Conservation (phyloP, 352 stramenopile species). For the Phytophthora cryptogea region DNA sequence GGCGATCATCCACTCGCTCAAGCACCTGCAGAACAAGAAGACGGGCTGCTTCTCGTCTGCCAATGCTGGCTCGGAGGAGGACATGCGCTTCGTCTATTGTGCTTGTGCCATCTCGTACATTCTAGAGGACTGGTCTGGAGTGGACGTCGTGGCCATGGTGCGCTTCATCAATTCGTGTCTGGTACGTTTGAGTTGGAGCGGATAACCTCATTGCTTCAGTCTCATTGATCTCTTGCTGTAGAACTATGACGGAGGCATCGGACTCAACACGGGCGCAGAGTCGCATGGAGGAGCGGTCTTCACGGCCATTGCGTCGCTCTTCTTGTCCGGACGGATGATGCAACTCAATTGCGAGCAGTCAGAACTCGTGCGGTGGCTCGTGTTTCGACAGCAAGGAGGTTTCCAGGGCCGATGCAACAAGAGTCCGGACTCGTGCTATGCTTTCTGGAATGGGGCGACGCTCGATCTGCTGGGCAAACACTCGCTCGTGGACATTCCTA, state of each 20-base stretch:
- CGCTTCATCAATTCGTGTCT: constrained; percentile 84
- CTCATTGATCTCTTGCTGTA: constrained; percentile 24
- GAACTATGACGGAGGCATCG: constrained; percentile 86
- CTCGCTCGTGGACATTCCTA: constrained; percentile 73
- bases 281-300: constrained; percentile 78
- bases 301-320: constrained; percentile 74
- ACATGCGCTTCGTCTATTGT: constrained; percentile 91
- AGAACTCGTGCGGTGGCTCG: constrained; percentile 80
- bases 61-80: constrained; percentile 77
- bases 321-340: constrained; percentile 67
- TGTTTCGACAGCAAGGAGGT: constrained; percentile 82
- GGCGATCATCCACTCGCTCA: constrained; percentile 63
- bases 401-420: constrained; percentile 94
- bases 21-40: constrained; percentile 73
- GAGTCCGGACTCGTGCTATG: constrained; percentile 89
- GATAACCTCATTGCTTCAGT: background rate
- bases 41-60: constrained; percentile 79
- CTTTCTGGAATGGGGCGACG: constrained; percentile 93
- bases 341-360: constrained; percentile 69
- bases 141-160: constrained; percentile 67
- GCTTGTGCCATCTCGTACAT: constrained; percentile 88
- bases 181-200: constrained; percentile 47
- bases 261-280: constrained; percentile 64
- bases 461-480: constrained; percentile 81
- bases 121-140: constrained; percentile 83